These are phyloP conservation scores for Sungouiozyma ichnusensis DNA, from an alignment of 805 yeast species.

Conservation along the genomic window DNA sequence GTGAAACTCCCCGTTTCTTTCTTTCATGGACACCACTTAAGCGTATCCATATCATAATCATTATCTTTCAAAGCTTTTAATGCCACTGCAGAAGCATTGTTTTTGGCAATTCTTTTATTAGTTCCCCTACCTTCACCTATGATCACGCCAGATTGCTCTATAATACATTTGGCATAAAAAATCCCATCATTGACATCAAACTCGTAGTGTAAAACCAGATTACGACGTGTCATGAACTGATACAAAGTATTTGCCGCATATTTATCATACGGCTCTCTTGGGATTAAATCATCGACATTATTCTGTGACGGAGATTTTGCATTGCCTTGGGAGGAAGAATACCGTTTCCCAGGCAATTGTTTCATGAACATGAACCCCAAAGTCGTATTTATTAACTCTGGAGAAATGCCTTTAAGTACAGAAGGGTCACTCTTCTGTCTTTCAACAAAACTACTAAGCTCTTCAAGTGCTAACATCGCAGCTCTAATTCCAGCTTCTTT, in stretches of 20 bases:
- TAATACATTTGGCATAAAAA: slow-evolving; percentile 8
- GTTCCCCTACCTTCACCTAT: slow-evolving; percentile 14
- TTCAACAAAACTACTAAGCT: neutral
- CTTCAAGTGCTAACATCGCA: slow-evolving; percentile 62
- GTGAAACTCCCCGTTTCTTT: too few relatives aligned
- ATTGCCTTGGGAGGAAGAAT: neutral
- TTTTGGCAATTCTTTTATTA: slow-evolving; percentile 14
- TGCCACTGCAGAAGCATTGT: slow-evolving; percentile 10
- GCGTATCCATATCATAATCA: neutral
- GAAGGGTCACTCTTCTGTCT: slow-evolving; percentile 26
- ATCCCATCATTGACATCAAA: neutral
- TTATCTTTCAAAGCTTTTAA: slow-evolving; percentile 1
- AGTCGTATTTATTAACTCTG: slow-evolving; percentile 6
- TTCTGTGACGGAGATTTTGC: neutral
- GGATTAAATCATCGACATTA: neutral
- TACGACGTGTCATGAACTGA: slow-evolving; percentile 6
- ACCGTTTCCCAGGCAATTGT: neutral
- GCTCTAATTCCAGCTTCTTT: slow-evolving; percentile 74
- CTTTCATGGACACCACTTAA: too few relatives aligned
- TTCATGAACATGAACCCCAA: neutral
- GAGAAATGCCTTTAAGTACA: slow-evolving; percentile 42
- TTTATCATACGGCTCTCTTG: slow-evolving; percentile 4
- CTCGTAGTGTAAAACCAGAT: slow-evolving; percentile 8
- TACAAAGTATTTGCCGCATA: slow-evolving; percentile 8
- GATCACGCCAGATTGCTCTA: slow-evolving; percentile 8